These are phyloP conservation scores for Tilletia walkeri DNA, from an alignment of 1,284 basidiomycete species.

Conservation along the genomic window DNA sequence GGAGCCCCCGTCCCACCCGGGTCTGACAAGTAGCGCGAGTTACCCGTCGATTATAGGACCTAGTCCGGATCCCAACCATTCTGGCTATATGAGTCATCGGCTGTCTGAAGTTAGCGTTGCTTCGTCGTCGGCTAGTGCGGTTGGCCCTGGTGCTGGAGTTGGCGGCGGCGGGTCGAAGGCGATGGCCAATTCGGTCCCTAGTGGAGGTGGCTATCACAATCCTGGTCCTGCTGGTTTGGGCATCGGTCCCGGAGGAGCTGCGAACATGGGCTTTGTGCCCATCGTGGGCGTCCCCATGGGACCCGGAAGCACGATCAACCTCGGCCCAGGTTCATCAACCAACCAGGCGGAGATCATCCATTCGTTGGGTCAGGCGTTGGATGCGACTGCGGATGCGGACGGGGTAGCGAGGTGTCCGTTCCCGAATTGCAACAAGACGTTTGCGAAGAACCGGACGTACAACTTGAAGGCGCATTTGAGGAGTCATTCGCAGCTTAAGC, in stretches of 20 bases:
- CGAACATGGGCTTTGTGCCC: slow-evolving; percentile 1
- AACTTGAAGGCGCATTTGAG: slow-evolving; percentile 50
- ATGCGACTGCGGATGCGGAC: slow-evolving; percentile 41
- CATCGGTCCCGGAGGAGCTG: background rate
- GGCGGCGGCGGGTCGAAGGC: background rate
- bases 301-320: background rate
- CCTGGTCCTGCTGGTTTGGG: background rate
- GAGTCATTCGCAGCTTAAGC: slow-evolving; percentile 47
- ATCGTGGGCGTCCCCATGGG: slow-evolving; percentile 13
- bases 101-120: slow-evolving; percentile 6
- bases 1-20: no score
- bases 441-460: slow-evolving; percentile 50
- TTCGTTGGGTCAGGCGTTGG: slow-evolving; percentile 43
- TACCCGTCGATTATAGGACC: background rate
- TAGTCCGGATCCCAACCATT: background rate
- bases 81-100: background rate
- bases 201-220: background rate
- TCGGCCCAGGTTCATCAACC: slow-evolving; percentile 24
- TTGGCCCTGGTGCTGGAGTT: background rate
- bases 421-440: slow-evolving; percentile 50
- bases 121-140: background rate
- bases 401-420: slow-evolving; percentile 45
- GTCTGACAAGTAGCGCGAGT: background rate
- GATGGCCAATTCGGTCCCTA: background rate
- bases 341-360: slow-evolving; percentile 40